These are phyloP conservation scores for Claviceps sp. DNA, from an alignment of 2,329 filamentous ascomycete species.

Conservation along the genomic window DNA sequence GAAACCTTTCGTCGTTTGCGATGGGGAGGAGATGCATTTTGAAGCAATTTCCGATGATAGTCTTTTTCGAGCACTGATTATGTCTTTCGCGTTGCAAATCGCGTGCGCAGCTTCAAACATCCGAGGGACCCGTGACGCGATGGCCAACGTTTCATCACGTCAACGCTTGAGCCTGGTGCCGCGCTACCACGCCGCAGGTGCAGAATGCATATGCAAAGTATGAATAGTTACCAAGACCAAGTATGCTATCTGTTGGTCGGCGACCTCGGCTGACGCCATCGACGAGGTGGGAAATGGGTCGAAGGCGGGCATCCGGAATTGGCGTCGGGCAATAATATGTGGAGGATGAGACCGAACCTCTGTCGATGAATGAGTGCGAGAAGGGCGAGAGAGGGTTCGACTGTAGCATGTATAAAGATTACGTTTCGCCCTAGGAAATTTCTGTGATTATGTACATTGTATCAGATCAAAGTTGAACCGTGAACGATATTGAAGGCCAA, in stretches of 20 bases:
- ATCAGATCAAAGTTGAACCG: no score
- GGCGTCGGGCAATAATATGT: constrained; percentile 1
- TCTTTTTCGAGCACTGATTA: not conserved
- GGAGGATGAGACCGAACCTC: not conserved
- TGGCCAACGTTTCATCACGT: constrained; percentile 9
- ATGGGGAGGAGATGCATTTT: no score
- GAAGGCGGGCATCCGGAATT: not conserved
- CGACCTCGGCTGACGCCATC: not conserved
- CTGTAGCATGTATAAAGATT: not conserved
- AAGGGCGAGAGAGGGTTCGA: not conserved
- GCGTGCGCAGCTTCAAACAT: constrained; percentile 1
- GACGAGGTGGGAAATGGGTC: not conserved
- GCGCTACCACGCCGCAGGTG: not conserved
- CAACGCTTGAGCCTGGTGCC: not conserved
- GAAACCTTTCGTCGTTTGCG: no score
- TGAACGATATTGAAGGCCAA: no score
- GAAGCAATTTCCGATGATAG: no score
- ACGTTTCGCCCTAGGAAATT: not conserved
- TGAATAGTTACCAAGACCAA: no score
- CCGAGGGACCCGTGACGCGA: constrained; percentile 7
- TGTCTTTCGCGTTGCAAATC: not conserved
- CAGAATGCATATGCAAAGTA: no score
- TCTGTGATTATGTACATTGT: not conserved
- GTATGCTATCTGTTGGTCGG: not conserved
- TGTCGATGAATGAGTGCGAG: not conserved